A percentile compares a stretch with the other conserved stretches of the same genome.
phyloP scores from a whole-genome alignment of 2,329 filamentous ascomycete species.

The Penicillium sp. region DNA sequence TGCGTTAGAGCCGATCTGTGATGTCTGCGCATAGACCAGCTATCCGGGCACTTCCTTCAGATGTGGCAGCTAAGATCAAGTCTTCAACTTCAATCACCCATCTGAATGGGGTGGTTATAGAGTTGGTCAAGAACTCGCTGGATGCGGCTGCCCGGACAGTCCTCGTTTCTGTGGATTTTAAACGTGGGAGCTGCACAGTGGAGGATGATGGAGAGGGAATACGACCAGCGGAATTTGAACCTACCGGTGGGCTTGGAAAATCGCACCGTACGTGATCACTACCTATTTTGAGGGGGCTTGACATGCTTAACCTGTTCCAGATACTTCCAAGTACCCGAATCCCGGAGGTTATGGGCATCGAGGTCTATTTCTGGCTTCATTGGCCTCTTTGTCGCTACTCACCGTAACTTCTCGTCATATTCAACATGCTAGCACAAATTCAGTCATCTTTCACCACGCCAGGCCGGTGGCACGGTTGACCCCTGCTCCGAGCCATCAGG shows the following conservation, averaged over 20 bases:
- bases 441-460: constrained; percentile 70
- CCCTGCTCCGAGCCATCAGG: constrained; percentile 62
- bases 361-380: constrained; percentile 75
- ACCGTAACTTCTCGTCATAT: constrained; percentile 72
- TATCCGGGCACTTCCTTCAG: constrained; percentile 70
- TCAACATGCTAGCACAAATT: constrained; percentile 55
- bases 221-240: constrained; percentile 68
- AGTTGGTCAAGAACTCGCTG: constrained; percentile 78
- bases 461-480: constrained; percentile 64
- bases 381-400: constrained; percentile 75
- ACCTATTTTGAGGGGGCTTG: neutral
- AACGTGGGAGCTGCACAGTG: constrained; percentile 72
- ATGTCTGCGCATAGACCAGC: constrained; percentile 30
- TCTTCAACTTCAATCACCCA: constrained; percentile 80
- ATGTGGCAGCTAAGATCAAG: constrained; percentile 76
- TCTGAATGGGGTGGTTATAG: constrained; percentile 69
- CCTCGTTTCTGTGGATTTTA: constrained; percentile 71
- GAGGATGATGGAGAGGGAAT: constrained; percentile 88
- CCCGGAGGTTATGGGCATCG: constrained; percentile 63
- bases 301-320: constrained; percentile 49
- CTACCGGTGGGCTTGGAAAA: constrained; percentile 70
- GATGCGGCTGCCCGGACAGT: constrained; percentile 75
- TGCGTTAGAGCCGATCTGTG: constrained; percentile 1
- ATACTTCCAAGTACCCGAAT: constrained; percentile 72
- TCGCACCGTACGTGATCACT: constrained; percentile 60